Conservation (phyloP, 1,284 basidiomycete genomes). For the Hymenochaete sp. region DNA sequence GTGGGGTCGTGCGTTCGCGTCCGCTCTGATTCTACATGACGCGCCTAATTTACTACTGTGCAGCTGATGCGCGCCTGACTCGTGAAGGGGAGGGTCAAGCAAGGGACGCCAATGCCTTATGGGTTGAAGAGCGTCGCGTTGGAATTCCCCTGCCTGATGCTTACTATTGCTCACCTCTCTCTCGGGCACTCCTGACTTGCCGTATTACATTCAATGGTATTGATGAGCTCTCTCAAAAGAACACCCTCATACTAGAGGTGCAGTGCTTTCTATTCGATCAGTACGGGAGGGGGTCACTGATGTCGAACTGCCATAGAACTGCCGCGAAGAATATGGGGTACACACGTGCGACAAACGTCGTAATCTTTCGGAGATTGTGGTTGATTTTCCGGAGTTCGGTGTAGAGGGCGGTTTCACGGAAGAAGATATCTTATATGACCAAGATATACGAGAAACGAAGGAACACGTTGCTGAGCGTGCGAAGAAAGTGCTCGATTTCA, state of each 20-base stretch:
- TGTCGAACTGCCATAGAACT: slow-evolving; percentile 35
- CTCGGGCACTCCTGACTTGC: slow-evolving; percentile 63
- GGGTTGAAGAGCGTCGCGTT: slow-evolving; percentile 45
- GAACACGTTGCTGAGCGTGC: slow-evolving; percentile 49
- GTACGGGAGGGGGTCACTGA: background rate
- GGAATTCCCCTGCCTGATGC: slow-evolving; percentile 53
- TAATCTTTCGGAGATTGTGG: slow-evolving; percentile 43
- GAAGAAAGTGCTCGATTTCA: slow-evolving; percentile 46
- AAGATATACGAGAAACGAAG: slow-evolving; percentile 57
- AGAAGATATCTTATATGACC: slow-evolving; percentile 61
- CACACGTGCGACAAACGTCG: slow-evolving; percentile 70
- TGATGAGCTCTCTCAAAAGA: slow-evolving; percentile 21
- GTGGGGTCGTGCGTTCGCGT: slow-evolving; percentile 63
- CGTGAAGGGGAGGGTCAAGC: slow-evolving; percentile 61
- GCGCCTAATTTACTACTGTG: slow-evolving; percentile 1
- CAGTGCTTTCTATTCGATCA: slow-evolving; percentile 2
- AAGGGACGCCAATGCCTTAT: slow-evolving; percentile 40
- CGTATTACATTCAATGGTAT: slow-evolving; percentile 51
- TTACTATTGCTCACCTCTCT: slow-evolving; percentile 67
- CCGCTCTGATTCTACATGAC: slow-evolving; percentile 1
- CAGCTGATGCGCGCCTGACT: slow-evolving; percentile 73
- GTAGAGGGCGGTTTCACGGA: slow-evolving; percentile 68
- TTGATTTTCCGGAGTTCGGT: slow-evolving; percentile 49
- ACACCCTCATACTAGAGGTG: slow-evolving; percentile 27
- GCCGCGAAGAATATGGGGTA: slow-evolving; percentile 59